Evolutionary conservation across 2,329 filamentous ascomycete genomes (phyloP).

Genomic region (Aspergillus terreus): DNA sequence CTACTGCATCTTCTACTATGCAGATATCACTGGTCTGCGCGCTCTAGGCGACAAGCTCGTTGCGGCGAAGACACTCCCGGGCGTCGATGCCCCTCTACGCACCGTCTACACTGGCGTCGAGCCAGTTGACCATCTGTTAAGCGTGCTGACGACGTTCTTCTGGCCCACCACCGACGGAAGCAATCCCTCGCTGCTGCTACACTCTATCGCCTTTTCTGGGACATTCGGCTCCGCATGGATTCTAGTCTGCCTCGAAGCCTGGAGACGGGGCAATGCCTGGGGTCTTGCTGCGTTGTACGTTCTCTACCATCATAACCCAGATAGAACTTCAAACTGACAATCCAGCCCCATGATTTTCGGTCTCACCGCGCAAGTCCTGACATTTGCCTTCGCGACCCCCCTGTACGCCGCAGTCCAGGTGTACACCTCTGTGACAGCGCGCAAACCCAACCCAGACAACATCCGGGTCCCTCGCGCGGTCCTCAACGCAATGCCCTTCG

Average conservation of each 20-base stretch:
- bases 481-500: constrained; percentile 36
- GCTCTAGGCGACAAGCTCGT: constrained; percentile 17
- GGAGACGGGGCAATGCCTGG: constrained; percentile 42
- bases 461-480: constrained; percentile 30
- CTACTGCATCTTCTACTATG: constrained; percentile 34
- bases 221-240: constrained; percentile 42
- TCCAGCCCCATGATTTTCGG: constrained; percentile 37
- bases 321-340: constrained; percentile 5
- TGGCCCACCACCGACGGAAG: constrained; percentile 38
- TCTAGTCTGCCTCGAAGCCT: constrained; percentile 43
- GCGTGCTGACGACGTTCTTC: constrained; percentile 36
- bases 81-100: constrained; percentile 24
- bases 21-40: constrained; percentile 28
- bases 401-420: constrained; percentile 44
- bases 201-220: constrained; percentile 38
- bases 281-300: constrained; percentile 30
- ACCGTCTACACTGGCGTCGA: constrained; percentile 32
- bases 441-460: constrained; percentile 31
- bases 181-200: constrained; percentile 31
- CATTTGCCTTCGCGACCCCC: constrained; percentile 44
- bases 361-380: constrained; percentile 39
- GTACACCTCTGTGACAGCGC: constrained; percentile 38
- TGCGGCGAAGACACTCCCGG: constrained; percentile 23
- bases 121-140: constrained; percentile 29
- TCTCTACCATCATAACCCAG: neutral